Percentiles rank a stretch among this genome's conserved stretches.
Conservation (phyloP, 2,329 filamentous ascomycete species). For the Clonostachys rhizophaga region DNA sequence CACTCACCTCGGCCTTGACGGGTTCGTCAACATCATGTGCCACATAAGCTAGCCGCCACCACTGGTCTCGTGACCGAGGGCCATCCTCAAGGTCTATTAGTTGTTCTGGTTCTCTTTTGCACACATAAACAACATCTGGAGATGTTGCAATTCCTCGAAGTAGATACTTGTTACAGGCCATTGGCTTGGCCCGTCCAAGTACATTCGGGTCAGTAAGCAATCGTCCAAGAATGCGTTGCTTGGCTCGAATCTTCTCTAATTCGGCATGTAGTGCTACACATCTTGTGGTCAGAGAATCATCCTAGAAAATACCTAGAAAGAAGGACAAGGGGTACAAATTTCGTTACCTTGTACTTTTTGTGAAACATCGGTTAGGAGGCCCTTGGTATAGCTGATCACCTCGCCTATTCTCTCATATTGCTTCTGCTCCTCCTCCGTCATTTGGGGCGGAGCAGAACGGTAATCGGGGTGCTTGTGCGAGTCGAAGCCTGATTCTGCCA, state of each 20-base stretch:
- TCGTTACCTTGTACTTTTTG: conserved; percentile 26
- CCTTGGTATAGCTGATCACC: conserved; percentile 22
- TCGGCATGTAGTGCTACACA: conserved; percentile 18
- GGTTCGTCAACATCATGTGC: conserved; percentile 29
- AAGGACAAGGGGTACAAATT: background rate
- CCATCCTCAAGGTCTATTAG: conserved; percentile 34
- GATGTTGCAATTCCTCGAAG: conserved; percentile 47
- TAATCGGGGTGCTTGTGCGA: conserved; percentile 29
- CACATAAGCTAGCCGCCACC: conserved; percentile 46
- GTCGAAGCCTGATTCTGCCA: conserved; percentile 29
- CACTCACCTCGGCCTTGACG: conserved; percentile 42
- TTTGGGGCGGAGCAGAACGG: conserved; percentile 27
- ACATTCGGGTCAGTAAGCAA: conserved; percentile 33
- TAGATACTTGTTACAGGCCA: conserved; percentile 38
- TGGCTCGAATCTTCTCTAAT: conserved; percentile 21
- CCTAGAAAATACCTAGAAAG: too few species aligned
- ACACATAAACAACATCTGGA: conserved; percentile 43
- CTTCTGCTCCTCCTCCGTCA: conserved; percentile 22
- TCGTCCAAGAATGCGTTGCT: conserved; percentile 28
- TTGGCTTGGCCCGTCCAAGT: conserved; percentile 23
- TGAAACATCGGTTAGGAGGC: conserved; percentile 23
- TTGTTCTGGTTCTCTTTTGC: conserved; percentile 33
- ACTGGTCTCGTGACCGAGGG: conserved; percentile 35
- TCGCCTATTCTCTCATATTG: conserved; percentile 20
- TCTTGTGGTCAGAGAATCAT: conserved; percentile 10